phyloP scores from a whole-genome alignment of 2,329 filamentous ascomycete species.

The Helminthosporium solani region DNA sequence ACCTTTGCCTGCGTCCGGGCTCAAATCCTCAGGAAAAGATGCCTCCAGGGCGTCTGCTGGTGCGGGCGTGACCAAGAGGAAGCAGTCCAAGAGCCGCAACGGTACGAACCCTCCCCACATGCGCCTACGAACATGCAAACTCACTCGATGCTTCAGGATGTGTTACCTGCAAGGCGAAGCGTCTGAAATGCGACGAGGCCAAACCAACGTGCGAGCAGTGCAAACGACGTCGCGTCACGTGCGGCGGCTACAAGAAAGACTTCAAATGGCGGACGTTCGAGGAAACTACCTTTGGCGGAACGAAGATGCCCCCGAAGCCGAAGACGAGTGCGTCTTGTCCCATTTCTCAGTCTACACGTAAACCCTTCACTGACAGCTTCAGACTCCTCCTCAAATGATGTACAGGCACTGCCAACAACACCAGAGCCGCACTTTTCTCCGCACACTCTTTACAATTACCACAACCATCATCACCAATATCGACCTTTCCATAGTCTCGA shows the following conservation, averaged over 20 bases:
- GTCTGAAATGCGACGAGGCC: slow-evolving; percentile 72
- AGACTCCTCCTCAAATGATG: neutral
- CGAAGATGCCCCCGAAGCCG: slow-evolving; percentile 44
- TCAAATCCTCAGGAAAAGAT: no score
- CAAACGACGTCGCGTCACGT: slow-evolving; percentile 62
- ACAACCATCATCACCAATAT: slow-evolving; percentile 13
- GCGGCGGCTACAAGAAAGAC: slow-evolving; percentile 72
- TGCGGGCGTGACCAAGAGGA: slow-evolving; percentile 57
- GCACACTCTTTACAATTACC: slow-evolving; percentile 11
- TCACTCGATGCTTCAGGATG: slow-evolving; percentile 54
- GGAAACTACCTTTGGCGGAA: slow-evolving; percentile 56
- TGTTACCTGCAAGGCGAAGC: slow-evolving; percentile 71
- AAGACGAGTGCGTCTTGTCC: slow-evolving; percentile 48
- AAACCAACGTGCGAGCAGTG: slow-evolving; percentile 70
- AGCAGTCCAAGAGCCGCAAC: slow-evolving; percentile 54
- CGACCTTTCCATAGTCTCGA: slow-evolving; percentile 10
- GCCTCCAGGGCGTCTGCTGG: slow-evolving; percentile 29
- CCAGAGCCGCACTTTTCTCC: neutral
- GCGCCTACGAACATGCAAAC: neutral
- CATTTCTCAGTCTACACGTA: neutral
- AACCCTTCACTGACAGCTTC: neutral
- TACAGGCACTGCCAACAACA: neutral
- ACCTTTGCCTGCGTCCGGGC: slow-evolving; percentile 18
- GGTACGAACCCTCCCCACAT: slow-evolving; percentile 1
- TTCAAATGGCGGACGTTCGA: slow-evolving; percentile 75